Percentiles rank a stretch among this genome's conserved stretches.
phyloP scores from a whole-genome alignment of 2,329 filamentous ascomycete species.

The Neonectria hederae region DNA sequence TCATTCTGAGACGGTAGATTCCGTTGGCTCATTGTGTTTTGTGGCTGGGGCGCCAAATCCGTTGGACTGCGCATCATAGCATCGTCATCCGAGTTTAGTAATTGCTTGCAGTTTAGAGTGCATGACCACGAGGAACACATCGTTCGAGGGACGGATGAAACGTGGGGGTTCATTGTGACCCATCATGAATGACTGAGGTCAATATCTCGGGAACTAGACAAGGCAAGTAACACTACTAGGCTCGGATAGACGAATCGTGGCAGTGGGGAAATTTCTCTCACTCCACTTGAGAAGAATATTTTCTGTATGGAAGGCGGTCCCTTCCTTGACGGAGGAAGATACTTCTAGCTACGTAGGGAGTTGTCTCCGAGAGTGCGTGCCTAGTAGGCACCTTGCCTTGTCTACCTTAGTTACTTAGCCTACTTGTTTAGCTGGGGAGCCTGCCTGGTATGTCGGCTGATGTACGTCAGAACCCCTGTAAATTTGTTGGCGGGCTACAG shows the following conservation, averaged over 20 bases:
- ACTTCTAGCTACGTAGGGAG: neutral
- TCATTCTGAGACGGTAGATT: slow-evolving; percentile 7
- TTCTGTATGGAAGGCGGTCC: neutral
- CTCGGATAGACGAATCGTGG: slow-evolving; percentile 4
- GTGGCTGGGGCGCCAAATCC: neutral
- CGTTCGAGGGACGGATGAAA: slow-evolving; percentile 33
- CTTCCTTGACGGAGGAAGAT: neutral
- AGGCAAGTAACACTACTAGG: slow-evolving; percentile 1
- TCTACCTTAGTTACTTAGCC: too few relatives aligned
- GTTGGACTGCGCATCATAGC: slow-evolving; percentile 13
- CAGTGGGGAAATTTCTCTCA: neutral
- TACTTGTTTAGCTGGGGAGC: too few relatives aligned
- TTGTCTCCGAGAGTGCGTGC: neutral
- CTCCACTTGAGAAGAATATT: neutral
- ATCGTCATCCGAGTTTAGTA: slow-evolving; percentile 8
- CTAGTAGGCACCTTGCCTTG: neutral
- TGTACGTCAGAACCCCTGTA: too few relatives aligned
- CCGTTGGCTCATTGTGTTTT: neutral
- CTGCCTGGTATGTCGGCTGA: too few relatives aligned
- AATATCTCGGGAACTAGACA: slow-evolving; percentile 21
- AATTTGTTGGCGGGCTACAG: too few relatives aligned
- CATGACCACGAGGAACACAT: slow-evolving; percentile 27
- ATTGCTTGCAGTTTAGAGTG: slow-evolving; percentile 29
- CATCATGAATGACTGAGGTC: slow-evolving; percentile 17
- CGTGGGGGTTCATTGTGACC: slow-evolving; percentile 34